Conservation (phyloP, 2,329 filamentous ascomycete genomes). For the Parafenestella ontariensis region DNA sequence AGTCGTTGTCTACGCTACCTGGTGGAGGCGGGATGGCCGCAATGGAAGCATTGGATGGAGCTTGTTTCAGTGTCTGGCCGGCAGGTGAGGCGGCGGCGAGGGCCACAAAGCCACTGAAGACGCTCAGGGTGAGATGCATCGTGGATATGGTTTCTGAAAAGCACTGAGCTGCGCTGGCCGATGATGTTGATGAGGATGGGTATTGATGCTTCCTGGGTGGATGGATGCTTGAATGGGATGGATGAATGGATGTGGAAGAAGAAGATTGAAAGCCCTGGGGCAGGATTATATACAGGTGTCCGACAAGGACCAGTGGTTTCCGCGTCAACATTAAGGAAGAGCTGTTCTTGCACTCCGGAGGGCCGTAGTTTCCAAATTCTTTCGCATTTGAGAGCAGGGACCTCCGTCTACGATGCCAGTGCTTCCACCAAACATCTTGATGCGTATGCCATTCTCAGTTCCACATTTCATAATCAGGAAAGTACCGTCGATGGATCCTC, state of each 20-base stretch:
- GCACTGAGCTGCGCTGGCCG: neutral
- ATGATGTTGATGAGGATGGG: constrained; percentile 7
- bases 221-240: constrained; percentile 12
- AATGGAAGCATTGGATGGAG: neutral
- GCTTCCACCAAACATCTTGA: neutral
- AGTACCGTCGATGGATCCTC: constrained; percentile 64
- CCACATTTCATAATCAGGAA: constrained; percentile 63
- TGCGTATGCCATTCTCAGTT: neutral
- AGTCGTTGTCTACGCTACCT: neutral
- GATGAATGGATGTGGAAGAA: constrained; percentile 15
- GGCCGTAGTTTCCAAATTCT: neutral
- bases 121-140: constrained; percentile 14
- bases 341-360: constrained; percentile 1
- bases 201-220: constrained; percentile 16
- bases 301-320: constrained; percentile 2
- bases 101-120: constrained; percentile 18
- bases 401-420: no score
- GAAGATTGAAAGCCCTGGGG: constrained; percentile 7
- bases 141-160: neutral
- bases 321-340: neutral
- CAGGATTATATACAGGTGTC: constrained; percentile 6
- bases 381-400: neutral
- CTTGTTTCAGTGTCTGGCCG: constrained; percentile 1
- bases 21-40: neutral
- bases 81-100: constrained; percentile 11